Base-by-base conservation (phyloP, 2,329 filamentous ascomycete species). In the Cucurbitaria berberidis region DNA sequence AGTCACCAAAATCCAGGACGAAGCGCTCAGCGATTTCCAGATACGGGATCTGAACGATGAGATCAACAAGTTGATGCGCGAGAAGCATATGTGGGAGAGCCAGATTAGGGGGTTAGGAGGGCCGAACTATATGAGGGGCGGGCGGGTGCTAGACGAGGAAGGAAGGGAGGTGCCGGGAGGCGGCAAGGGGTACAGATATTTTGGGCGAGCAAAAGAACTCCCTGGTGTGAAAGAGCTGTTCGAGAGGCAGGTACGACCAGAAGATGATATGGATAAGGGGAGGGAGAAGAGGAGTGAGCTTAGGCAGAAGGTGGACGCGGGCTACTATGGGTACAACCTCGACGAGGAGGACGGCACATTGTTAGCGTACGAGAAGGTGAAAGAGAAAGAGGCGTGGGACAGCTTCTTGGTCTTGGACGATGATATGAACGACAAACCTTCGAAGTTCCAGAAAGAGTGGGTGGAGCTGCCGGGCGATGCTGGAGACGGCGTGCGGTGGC, bases 71-170 rank as follows among this genome's bases (percentile, higher is more conserved):
- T 84, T 96, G 58, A 97, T 99, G 91, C 88, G 92, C 60, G 95
- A 99, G 81, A 99, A 99, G 78, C 92, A 96, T 83, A 93, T 96
- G 84, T 99, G 95, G 95, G 95, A 99, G 81, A 86, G 95, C 66
- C 92, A 97, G 78, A 97, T 99, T 65, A 85, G 93, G 53, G 96
- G 96, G 69, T 76, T 98, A 21, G 95, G 95, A n/a, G 95, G 95
- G 2, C 95, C 95, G 26, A 98, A 98, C 77, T 99, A 98, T 76
- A 96, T 95, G 89, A 84, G 92, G 26, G 81, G 78, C n/a, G 81
- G 81, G 1, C 70, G 80, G 21, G 76, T 81, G 63, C 72, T 84
- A 52, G 82, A 84, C 71, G 82, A 84, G 62, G 81, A 84, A 48
- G 82, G 82, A 2, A 74, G 77, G 48, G 82, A 84, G 66, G 79